phyloP scores from a whole-genome alignment of 352 stramenopile species.

The Phytophthora pini region DNA sequence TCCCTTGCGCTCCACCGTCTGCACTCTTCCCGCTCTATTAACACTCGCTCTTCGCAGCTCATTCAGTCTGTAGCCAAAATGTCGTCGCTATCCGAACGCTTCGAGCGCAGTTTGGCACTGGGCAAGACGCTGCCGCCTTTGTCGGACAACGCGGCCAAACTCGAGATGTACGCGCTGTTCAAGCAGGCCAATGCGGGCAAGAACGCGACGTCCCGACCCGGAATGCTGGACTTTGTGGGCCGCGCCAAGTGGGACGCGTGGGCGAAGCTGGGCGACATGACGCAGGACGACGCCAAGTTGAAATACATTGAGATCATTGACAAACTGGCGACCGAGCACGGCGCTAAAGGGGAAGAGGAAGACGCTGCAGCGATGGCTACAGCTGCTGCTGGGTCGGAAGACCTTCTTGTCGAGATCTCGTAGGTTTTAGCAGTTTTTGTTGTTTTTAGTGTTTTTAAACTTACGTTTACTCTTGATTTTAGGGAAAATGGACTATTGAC shows the following conservation, averaged over 20 bases:
- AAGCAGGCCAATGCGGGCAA: conserved; percentile 75
- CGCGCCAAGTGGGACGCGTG: conserved; percentile 86
- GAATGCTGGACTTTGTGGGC: conserved; percentile 87
- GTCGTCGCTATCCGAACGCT: conserved; percentile 44
- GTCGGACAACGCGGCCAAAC: conserved; percentile 76
- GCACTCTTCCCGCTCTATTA: background rate
- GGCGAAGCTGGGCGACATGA: conserved; percentile 70
- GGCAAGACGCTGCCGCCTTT: conserved; percentile 77
- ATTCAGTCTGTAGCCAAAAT: conserved; percentile 7
- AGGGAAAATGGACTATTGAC: conserved; percentile 71
- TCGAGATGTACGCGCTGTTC: conserved; percentile 88
- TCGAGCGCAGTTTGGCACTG: conserved; percentile 65
- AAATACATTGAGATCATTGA: conserved; percentile 85
- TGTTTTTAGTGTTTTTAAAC: background rate
- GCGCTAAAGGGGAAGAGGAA: conserved; percentile 27
- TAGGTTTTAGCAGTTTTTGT: conserved; percentile 24
- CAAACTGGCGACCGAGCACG: conserved; percentile 56
- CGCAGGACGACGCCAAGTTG: conserved; percentile 67
- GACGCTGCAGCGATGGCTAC: conserved; percentile 7
- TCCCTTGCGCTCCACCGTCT: background rate
- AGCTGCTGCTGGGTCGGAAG: conserved; percentile 35
- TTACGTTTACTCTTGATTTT: conserved; percentile 6
- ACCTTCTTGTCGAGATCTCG: conserved; percentile 65
- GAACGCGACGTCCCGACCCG: conserved; percentile 68
- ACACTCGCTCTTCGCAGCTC: conserved; percentile 12